Percentiles rank a stretch among this genome's conserved stretches.
Evolutionary conservation across 805 yeast species (phyloP).

Genomic region (Saccharomycopsis fibuligera): DNA sequence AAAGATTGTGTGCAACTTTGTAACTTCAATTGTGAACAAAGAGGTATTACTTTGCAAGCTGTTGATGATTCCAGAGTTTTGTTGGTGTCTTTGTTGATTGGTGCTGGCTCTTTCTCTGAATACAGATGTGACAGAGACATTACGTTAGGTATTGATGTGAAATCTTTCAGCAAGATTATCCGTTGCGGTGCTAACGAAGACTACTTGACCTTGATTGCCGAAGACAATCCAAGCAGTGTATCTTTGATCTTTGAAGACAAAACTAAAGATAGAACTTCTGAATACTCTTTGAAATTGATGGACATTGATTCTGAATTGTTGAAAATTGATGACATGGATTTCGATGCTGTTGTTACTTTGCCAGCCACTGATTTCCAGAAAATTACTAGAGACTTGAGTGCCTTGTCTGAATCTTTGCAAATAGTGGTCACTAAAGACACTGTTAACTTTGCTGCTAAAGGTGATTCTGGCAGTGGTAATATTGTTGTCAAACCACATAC

Average conservation of each 20-base stretch:
- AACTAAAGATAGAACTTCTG: conserved; percentile 84
- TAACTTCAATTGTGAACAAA: conserved; percentile 94
- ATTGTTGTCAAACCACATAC: conserved; percentile 80
- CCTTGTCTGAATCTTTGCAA: conserved; percentile 80
- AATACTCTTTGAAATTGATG: conserved; percentile 87
- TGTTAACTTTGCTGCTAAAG: conserved; percentile 82
- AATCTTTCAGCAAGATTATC: conserved; percentile 80
- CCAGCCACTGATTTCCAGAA: conserved; percentile 87
- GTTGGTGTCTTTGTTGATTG: conserved; percentile 80
- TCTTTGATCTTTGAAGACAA: conserved; percentile 85
- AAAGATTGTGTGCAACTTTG: conserved; percentile 92
- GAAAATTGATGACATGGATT: conserved; percentile 89
- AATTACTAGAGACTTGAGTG: conserved; percentile 79
- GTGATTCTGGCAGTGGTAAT: conserved; percentile 85
- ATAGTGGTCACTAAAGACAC: conserved; percentile 87
- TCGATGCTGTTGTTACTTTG: conserved; percentile 79
- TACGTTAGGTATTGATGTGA: conserved; percentile 86
- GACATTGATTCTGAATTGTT: conserved; percentile 94
- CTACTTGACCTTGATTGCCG: conserved; percentile 81
- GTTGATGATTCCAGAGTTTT: conserved; percentile 96
- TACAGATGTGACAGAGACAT: conserved; percentile 94
- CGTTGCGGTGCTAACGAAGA: conserved; percentile 90
- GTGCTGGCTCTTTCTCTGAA: conserved; percentile 80
- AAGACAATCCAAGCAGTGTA: conserved; percentile 77
- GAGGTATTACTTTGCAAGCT: conserved; percentile 94